Evolutionary conservation across 192 early-diverging fungal species (phyloP).

Genomic region (Chytriomyces sp.): DNA sequence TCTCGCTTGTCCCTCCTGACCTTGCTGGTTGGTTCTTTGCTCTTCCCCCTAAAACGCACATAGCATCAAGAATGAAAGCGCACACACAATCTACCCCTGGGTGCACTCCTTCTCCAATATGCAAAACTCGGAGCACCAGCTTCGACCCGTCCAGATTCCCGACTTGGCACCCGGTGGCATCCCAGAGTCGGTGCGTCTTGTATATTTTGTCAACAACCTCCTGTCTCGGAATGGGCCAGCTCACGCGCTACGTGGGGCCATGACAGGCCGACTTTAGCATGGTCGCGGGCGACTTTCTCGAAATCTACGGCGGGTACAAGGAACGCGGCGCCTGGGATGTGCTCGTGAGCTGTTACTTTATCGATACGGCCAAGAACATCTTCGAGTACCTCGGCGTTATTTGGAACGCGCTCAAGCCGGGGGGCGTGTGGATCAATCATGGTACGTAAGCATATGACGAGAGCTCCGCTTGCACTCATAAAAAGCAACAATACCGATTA

Average conservation of each 20-base stretch:
- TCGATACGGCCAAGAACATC: slow-evolving; percentile 95
- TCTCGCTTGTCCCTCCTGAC: no score
- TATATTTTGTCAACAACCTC: neutral
- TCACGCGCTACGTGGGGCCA: no score
- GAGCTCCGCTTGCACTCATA: no score
- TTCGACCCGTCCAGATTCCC: slow-evolving; percentile 74
- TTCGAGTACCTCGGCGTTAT: slow-evolving; percentile 86
- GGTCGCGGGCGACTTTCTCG: slow-evolving; percentile 96
- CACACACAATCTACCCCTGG: slow-evolving; percentile 85
- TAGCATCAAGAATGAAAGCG: slow-evolving; percentile 52
- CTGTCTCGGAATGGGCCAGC: no score
- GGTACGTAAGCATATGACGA: slow-evolving; percentile 29
- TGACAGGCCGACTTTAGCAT: slow-evolving; percentile 85
- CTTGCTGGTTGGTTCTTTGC: neutral
- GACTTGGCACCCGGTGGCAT: slow-evolving; percentile 73
- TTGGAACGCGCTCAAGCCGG: slow-evolving; percentile 69
- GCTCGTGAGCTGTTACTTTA: slow-evolving; percentile 94
- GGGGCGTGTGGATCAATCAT: slow-evolving; percentile 51
- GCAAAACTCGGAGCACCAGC: slow-evolving; percentile 56
- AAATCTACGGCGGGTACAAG: slow-evolving; percentile 65
- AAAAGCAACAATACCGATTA: no score
- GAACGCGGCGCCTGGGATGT: slow-evolving; percentile 73
- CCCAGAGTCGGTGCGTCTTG: slow-evolving; percentile 39
- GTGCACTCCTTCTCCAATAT: slow-evolving; percentile 91
- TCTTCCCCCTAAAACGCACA: neutral